Percentiles rank a stretch among this genome's conserved stretches.
These are phyloP conservation scores for Serendipita indica DNA, from an alignment of 768 basidiomycete species.

Conservation along the genomic window DNA sequence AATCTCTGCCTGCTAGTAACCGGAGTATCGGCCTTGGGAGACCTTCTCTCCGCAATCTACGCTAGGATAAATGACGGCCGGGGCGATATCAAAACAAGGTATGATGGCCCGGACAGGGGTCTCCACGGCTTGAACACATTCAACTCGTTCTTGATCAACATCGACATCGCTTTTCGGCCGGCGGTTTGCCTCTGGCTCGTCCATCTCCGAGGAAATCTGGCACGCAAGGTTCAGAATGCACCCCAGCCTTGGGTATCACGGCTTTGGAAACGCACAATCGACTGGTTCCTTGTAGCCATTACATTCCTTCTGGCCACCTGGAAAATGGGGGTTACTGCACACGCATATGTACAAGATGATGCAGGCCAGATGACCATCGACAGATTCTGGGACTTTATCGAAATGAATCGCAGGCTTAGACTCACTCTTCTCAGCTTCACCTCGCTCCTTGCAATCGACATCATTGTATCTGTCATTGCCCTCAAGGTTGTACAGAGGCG, in stretches of 20 bases:
- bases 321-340: not conserved
- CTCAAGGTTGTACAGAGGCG: not conserved
- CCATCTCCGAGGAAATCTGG: not conserved
- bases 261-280: not conserved
- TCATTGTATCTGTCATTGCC: not conserved
- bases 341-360: not conserved
- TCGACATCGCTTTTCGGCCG: not conserved
- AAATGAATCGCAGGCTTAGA: not conserved
- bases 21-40: too few species aligned
- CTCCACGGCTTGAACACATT: not conserved
- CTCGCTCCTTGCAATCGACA: not conserved
- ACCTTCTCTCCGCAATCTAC: not conserved
- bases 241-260: not conserved
- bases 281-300: not conserved
- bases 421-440: not conserved
- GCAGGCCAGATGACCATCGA: not conserved
- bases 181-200: not conserved
- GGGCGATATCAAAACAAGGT: not conserved
- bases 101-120: too few species aligned
- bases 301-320: not conserved
- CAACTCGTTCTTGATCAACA: not conserved
- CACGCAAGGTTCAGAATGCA: not conserved
- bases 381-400: not conserved
- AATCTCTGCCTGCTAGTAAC: too few species aligned
- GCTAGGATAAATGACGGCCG: not conserved